A percentile compares a stretch with the other conserved stretches of the same genome.
Evolutionary conservation across 352 stramenopile species (phyloP).

Genomic region (Phytophthora pseudosyringae): DNA sequence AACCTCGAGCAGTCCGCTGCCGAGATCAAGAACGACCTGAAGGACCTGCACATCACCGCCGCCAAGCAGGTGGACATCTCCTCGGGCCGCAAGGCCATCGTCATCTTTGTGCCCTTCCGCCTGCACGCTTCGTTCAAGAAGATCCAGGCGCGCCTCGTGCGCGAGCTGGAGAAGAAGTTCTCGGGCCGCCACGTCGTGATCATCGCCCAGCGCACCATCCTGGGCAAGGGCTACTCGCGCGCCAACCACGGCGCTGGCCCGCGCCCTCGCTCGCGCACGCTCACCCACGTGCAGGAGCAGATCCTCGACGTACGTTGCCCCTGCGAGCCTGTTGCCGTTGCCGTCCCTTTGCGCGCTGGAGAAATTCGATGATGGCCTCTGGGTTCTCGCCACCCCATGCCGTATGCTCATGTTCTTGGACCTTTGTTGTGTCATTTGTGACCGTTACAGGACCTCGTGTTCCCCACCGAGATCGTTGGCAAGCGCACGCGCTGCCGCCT

Average conservation of each 20-base stretch:
- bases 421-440: conserved; percentile 27
- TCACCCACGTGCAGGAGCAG: conserved; percentile 98
- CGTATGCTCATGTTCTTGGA: conserved; percentile 75
- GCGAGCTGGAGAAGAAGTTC: conserved; percentile 99
- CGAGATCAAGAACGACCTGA: conserved; percentile 98
- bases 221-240: conserved; percentile 97
- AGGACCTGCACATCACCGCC: conserved; percentile 98
- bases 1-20: conserved; percentile 93
- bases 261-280: conserved; percentile 96
- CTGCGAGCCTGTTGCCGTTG: conserved; percentile 10
- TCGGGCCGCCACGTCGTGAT: conserved; percentile 98
- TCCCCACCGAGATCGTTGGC: conserved; percentile 99
- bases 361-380: conserved; percentile 90
- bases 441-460: conserved; percentile 96
- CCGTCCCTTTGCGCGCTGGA: conserved; percentile 23
- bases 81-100: conserved; percentile 96
- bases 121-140: conserved; percentile 98
- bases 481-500: conserved; percentile 98
- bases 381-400: conserved; percentile 89
- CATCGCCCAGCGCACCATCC: conserved; percentile 99
- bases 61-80: conserved; percentile 99
- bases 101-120: conserved; percentile 99
- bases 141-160: conserved; percentile 98
- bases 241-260: conserved; percentile 95
- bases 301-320: conserved; percentile 96